Conservation (phyloP, 2,329 filamentous ascomycete species). For the Lasiodiplodia citricola region DNA sequence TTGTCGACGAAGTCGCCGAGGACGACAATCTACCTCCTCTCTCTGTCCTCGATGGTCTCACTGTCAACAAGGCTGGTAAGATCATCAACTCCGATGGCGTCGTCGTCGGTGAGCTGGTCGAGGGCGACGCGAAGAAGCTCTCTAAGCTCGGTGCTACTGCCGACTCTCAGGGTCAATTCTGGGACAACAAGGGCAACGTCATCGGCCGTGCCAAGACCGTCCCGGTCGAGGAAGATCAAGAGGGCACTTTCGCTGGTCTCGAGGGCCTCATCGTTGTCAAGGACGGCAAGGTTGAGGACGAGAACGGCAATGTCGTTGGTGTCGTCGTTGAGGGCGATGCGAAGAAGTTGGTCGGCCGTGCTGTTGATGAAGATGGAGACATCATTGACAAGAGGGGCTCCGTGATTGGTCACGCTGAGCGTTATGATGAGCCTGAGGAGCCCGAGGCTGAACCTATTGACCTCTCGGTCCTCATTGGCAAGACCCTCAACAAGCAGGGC, state of each 20-base stretch:
- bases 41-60: conserved; percentile 55
- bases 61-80: conserved; percentile 58
- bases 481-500: conserved; percentile 56
- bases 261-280: conserved; percentile 57
- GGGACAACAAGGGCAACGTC: conserved; percentile 60
- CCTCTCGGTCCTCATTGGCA: conserved; percentile 53
- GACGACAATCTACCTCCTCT: conserved; percentile 51
- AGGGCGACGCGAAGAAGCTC: conserved; percentile 59
- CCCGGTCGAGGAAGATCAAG: conserved; percentile 52
- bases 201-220: conserved; percentile 57
- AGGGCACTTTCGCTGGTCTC: conserved; percentile 56
- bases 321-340: conserved; percentile 56
- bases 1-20: conserved; percentile 36
- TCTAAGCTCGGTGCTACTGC: conserved; percentile 53
- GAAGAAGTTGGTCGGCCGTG: conserved; percentile 57
- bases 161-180: conserved; percentile 57
- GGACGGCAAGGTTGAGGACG: conserved; percentile 56
- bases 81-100: conserved; percentile 53
- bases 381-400: conserved; percentile 60
- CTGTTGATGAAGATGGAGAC: conserved; percentile 59
- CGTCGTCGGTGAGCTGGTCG: conserved; percentile 55
- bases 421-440: conserved; percentile 69
- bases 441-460: conserved; percentile 47
- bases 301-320: conserved; percentile 57
- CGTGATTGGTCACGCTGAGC: conserved; percentile 58